A percentile compares a stretch with the other conserved stretches of the same genome.
These are phyloP conservation scores for Pseudogymnoascus sp. DNA, from an alignment of 2,329 filamentous ascomycete genomes.

Conservation along the genomic window DNA sequence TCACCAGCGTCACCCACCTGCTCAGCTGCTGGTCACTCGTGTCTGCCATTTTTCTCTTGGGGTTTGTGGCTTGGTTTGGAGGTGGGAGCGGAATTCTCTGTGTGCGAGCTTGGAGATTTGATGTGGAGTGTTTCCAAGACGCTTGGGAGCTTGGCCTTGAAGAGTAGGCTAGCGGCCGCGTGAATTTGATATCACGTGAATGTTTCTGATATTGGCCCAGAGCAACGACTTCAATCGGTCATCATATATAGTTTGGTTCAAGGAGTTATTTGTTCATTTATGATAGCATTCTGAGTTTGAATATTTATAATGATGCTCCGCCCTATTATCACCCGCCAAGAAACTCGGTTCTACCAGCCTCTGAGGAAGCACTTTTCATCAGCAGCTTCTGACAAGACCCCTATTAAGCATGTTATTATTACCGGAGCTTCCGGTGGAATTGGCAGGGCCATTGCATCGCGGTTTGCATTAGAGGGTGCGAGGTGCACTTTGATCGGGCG, in stretches of 20 bases:
- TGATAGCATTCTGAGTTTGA: not conserved
- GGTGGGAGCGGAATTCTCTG: not conserved
- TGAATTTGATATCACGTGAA: conserved; percentile 1
- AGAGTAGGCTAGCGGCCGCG: not conserved
- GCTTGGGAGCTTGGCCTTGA: not conserved
- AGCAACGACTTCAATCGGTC: not conserved
- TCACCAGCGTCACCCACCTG: conserved; percentile 72
- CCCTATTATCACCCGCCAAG: not conserved
- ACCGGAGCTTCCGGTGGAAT: conserved; percentile 66
- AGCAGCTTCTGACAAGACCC: not conserved
- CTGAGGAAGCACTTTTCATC: not conserved
- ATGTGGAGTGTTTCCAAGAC: not conserved
- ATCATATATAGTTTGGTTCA: not conserved
- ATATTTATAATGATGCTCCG: not conserved
- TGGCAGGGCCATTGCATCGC: conserved; percentile 56
- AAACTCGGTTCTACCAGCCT: not conserved
- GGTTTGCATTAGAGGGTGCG: conserved; percentile 57
- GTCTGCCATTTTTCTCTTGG: not conserved
- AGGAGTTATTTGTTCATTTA: not conserved
- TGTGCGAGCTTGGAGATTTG: not conserved
- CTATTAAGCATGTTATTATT: conserved; percentile 40
- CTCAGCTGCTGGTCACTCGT: conserved; percentile 26
- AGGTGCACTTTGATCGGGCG: conserved; percentile 54
- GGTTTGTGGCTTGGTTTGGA: not conserved
- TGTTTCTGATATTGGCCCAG: conserved; percentile 2